phyloP scores from a whole-genome alignment of 345 rosid species.

The Erucastrum elatum region DNA sequence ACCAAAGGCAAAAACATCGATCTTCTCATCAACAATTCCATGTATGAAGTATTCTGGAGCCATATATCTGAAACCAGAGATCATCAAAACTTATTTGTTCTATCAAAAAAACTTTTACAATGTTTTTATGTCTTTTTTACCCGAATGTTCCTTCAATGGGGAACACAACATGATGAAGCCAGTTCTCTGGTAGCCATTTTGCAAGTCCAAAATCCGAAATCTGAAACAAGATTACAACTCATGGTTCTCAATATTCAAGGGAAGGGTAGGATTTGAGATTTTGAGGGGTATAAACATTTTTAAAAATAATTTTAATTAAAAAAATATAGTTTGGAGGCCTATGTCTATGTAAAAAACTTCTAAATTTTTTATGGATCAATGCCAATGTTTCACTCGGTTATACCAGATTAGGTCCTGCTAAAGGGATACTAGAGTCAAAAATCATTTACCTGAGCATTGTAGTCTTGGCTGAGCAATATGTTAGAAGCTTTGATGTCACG shows the following conservation, averaged over 20 bases:
- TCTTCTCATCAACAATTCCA: slow-evolving; percentile 80
- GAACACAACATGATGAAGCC: slow-evolving; percentile 79
- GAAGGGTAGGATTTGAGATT: too few species aligned
- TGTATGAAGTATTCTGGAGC: slow-evolving; percentile 97
- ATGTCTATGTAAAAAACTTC: too few species aligned
- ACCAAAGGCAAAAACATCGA: slow-evolving; percentile 86
- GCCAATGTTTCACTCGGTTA: too few species aligned
- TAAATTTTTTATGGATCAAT: too few species aligned
- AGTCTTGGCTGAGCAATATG: slow-evolving; percentile 66
- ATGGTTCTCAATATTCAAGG: neutral
- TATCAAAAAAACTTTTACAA: neutral
- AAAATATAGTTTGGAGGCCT: too few species aligned
- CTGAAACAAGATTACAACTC: slow-evolving; percentile 30
- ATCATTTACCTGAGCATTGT: slow-evolving; percentile 66
- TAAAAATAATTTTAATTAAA: too few species aligned
- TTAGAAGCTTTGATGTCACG: slow-evolving; percentile 94
- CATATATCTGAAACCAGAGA: slow-evolving; percentile 58
- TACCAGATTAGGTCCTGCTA: too few species aligned
- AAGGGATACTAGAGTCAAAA: too few species aligned
- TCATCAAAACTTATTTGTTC: neutral
- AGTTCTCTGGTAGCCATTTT: slow-evolving; percentile 95
- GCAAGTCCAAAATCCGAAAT: slow-evolving; percentile 86
- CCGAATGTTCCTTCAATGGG: slow-evolving; percentile 96
- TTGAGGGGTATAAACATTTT: too few species aligned
- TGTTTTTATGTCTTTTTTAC: slow-evolving; percentile 38